Conservation (phyloP, 1,284 basidiomycete genomes). For the Takashimella koratensis region DNA sequence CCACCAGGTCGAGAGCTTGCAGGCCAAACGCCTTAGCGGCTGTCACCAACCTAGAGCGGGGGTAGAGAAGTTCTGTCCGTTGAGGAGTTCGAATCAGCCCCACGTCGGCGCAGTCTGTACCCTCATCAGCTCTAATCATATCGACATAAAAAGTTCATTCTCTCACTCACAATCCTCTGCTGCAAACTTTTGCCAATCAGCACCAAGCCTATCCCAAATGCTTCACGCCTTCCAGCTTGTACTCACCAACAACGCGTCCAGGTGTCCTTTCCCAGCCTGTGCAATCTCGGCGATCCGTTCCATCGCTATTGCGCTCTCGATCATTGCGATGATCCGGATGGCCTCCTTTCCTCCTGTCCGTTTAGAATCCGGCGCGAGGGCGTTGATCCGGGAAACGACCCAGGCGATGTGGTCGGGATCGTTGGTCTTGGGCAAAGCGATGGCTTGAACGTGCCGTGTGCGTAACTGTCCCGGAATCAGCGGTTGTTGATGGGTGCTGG, state of each 20-base stretch:
- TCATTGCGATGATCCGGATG: slow-evolving; percentile 66
- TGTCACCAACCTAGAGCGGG: slow-evolving; percentile 78
- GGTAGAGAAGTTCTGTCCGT: slow-evolving; percentile 73
- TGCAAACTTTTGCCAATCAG: slow-evolving; percentile 60
- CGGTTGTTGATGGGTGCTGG: neutral
- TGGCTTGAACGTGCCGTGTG: slow-evolving; percentile 53
- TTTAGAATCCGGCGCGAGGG: slow-evolving; percentile 25
- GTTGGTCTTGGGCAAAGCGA: slow-evolving; percentile 77
- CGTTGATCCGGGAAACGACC: slow-evolving; percentile 54
- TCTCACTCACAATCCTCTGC: slow-evolving; percentile 76
- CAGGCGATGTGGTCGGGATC: slow-evolving; percentile 61
- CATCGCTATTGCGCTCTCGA: slow-evolving; percentile 68
- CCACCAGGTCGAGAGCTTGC: slow-evolving; percentile 83
- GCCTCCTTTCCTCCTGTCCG: slow-evolving; percentile 35
- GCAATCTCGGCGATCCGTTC: slow-evolving; percentile 36
- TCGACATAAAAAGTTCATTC: too few species aligned
- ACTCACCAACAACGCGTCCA: slow-evolving; percentile 36
- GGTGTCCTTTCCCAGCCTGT: slow-evolving; percentile 32
- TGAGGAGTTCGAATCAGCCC: slow-evolving; percentile 73
- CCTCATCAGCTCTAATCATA: neutral
- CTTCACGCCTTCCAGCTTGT: slow-evolving; percentile 60
- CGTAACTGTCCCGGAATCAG: slow-evolving; percentile 21
- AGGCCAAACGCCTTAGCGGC: slow-evolving; percentile 80
- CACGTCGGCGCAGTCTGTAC: slow-evolving; percentile 68
- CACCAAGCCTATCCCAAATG: slow-evolving; percentile 65